A percentile compares a stretch with the other conserved stretches of the same genome.
phyloP scores from a whole-genome alignment of 208 protist genomes.

The Phytomonas sp. region DNA sequence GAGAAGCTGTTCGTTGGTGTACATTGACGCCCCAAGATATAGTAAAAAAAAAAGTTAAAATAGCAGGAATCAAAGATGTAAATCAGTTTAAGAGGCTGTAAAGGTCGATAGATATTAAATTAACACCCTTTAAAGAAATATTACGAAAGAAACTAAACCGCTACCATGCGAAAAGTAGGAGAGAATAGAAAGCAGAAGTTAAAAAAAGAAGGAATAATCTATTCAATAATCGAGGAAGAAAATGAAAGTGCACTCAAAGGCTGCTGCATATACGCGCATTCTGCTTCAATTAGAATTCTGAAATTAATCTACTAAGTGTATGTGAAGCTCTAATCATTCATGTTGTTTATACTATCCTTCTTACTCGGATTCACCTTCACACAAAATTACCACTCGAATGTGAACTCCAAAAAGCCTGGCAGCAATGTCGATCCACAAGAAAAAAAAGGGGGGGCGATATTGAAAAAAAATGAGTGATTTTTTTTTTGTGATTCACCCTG shows the following conservation, averaged over 20 bases:
- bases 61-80: not conserved
- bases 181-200: not conserved
- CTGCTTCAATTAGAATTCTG: not conserved
- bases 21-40: slow-evolving; percentile 27
- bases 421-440: not conserved
- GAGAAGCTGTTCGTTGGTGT: slow-evolving; percentile 53
- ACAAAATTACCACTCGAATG: not conserved
- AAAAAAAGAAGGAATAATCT: not conserved
- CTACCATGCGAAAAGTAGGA: not conserved
- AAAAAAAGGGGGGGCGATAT: not conserved
- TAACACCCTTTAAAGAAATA: not conserved
- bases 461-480: not conserved
- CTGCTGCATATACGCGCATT: not conserved
- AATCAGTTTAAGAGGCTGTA: not conserved
- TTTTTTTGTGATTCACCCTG: not conserved
- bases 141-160: not conserved
- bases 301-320: not conserved
- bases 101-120: not conserved
- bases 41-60: slow-evolving; percentile 6
- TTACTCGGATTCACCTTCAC: not conserved
- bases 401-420: not conserved
- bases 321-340: not conserved
- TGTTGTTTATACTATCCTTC: not conserved
- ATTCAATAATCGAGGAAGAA: not conserved
- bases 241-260: not conserved